Base-by-base conservation (phyloP, 2,329 filamentous ascomycete species). In the Cercospora citrullina region DNA sequence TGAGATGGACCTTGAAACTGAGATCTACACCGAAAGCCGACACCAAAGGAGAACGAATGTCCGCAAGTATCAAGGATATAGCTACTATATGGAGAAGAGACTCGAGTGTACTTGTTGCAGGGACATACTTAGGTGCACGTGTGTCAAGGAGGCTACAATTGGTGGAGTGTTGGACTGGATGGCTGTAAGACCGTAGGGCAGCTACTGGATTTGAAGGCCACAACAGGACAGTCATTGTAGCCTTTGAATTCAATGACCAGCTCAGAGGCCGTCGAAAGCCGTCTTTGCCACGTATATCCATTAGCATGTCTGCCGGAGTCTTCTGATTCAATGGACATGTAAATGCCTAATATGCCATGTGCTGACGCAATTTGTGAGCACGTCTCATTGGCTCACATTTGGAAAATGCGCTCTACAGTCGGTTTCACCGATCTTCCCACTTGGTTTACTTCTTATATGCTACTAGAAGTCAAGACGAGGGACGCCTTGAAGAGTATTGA, bases 231-330 rank as follows among this genome's bases (percentile, higher is more conserved):
- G 90, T 93, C 0, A 90, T 92, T 3, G 84, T 72, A 9, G 88
- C 79, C 77, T 93, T 93, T 77, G 92, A 93, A 72, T 80, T 80
- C 30, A 85, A 86, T 0, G 86, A 82, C 91, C 91, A 94, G 75
- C 93, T 93, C 57, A 89, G 72, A 0, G 91, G 90, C 4, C 84
- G 81, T 75, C 92, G 92, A 0, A 88, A 89, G 77, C 94, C 91
- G 69, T 90, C 86, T 0, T 83, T 83, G 0, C 90, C 90, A 7
- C 93, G 90, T 70, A 93, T 94, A 68, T 91, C 89, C 26, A 94
- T 90, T 10, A 93, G 71, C 1, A 78, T 78, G 69, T 80, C 77
- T 12, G 67, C 64, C 0, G 71, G 69, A 0, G 80, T 81, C 51
- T 77, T 79, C 33, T 39, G 33, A n/a, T 7, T 5, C 33, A n/a